Evolutionary conservation across 2,329 filamentous ascomycete species (phyloP).

Genomic region (Aureobasidium sp.): DNA sequence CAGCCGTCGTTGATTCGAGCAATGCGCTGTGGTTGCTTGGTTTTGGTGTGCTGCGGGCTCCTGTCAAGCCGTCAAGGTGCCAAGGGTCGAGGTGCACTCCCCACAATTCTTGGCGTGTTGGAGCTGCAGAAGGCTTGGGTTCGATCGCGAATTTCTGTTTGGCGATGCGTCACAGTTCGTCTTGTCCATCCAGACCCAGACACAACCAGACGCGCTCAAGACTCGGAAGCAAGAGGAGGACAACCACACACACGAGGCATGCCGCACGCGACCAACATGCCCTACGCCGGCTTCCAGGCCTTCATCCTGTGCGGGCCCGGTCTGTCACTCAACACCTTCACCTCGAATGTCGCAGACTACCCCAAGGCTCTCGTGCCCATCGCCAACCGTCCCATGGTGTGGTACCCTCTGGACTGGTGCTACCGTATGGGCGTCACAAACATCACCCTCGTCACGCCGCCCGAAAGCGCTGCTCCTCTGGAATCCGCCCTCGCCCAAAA

Average conservation of each 20-base stretch:
- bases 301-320: constrained; percentile 76
- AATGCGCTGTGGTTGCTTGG: no score
- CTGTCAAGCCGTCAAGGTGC: no score
- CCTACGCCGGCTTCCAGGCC: constrained; percentile 70
- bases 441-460: constrained; percentile 49
- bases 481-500: constrained; percentile 65
- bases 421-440: constrained; percentile 68
- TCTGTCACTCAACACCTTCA: constrained; percentile 74
- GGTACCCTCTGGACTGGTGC: constrained; percentile 81
- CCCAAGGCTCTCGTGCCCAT: constrained; percentile 76
- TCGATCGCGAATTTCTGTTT: not conserved
- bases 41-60: no score
- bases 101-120: not conserved
- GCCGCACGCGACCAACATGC: constrained; percentile 64
- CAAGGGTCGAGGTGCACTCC: not conserved
- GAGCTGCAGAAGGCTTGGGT: not conserved
- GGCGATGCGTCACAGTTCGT: constrained; percentile 7
- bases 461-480: constrained; percentile 54
- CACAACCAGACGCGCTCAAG: not conserved
- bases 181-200: not conserved
- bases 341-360: constrained; percentile 67
- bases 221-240: not conserved
- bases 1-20: no score
- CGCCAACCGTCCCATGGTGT: constrained; percentile 80
- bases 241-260: constrained; percentile 34